These are phyloP conservation scores for Morella rubra DNA, from an alignment of 306 rosid species.

Conservation along the genomic window DNA sequence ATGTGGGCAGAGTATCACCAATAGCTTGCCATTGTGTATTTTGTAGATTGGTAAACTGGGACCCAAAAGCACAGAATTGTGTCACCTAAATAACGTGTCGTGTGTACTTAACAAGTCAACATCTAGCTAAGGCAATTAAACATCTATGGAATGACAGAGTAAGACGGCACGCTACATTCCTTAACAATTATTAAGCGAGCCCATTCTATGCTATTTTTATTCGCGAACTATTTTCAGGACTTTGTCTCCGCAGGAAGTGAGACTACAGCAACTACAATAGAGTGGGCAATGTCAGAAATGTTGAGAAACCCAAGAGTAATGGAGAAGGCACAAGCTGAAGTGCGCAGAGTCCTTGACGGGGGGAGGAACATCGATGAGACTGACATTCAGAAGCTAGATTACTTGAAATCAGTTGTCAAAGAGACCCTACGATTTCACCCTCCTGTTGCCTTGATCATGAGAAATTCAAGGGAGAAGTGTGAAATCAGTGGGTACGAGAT, in stretches of 20 bases:
- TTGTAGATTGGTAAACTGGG: no score
- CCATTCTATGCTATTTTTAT: no score
- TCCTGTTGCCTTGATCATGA: constrained; percentile 26
- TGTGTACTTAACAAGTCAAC: no score
- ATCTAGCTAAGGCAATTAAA: no score
- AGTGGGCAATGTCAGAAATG: constrained; percentile 25
- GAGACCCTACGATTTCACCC: constrained; percentile 43
- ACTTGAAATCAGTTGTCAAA: constrained; percentile 37
- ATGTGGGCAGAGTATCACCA: no score
- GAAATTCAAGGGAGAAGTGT: constrained; percentile 29
- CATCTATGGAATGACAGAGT: no score
- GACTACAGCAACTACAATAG: constrained; percentile 3
- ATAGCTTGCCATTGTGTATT: no score
- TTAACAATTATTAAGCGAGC: no score
- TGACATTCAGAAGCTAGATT: constrained; percentile 26
- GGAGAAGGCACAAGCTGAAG: constrained; percentile 38
- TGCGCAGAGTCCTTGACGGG: constrained; percentile 6
- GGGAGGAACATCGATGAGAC: constrained; percentile 9
- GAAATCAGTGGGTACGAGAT: constrained; percentile 32
- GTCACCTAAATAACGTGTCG: no score
- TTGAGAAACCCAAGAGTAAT: constrained; percentile 28
- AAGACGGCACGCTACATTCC: no score
- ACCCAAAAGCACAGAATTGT: no score
- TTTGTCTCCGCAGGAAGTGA: background rate
- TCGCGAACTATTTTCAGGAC: background rate